Conservation (phyloP, 768 basidiomycete species). For the Russula emetica region DNA sequence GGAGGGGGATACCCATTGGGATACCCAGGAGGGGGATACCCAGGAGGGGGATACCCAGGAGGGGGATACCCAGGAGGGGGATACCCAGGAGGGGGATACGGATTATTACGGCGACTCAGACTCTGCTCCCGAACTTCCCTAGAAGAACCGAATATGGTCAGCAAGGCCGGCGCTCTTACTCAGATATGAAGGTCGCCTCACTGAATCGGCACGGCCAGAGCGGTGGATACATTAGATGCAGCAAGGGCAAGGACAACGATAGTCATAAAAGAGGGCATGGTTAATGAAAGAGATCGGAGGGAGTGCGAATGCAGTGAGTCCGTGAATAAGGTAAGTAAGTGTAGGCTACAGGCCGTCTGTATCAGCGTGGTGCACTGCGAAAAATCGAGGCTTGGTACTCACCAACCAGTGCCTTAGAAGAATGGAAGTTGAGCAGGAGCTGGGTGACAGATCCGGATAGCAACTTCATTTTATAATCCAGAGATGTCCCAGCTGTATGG, state of each 20-base stretch:
- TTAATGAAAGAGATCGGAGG: neutral
- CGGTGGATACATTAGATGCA: neutral
- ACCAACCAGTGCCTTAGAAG: conserved; percentile 18
- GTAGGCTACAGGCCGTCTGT: neutral
- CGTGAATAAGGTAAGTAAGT: neutral
- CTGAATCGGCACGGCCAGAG: neutral
- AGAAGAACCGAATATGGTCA: neutral
- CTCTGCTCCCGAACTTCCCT: neutral
- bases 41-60: too few relatives aligned
- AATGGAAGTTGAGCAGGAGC: neutral
- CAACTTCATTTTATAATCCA: too few relatives aligned
- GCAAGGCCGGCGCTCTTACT: neutral
- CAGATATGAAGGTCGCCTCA: neutral
- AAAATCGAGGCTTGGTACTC: neutral
- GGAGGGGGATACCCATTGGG: too few relatives aligned
- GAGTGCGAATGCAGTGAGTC: neutral
- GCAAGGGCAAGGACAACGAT: conserved; percentile 9
- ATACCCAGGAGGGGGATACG: too few relatives aligned
- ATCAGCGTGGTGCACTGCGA: neutral
- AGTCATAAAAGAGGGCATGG: conserved; percentile 3
- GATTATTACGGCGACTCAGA: too few relatives aligned
- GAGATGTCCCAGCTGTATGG: too few relatives aligned
- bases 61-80: too few relatives aligned
- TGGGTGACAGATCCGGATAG: neutral
- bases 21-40: too few relatives aligned